Conservation (phyloP, 345 rosid genomes). For the Rubroshorea leprosula region DNA sequence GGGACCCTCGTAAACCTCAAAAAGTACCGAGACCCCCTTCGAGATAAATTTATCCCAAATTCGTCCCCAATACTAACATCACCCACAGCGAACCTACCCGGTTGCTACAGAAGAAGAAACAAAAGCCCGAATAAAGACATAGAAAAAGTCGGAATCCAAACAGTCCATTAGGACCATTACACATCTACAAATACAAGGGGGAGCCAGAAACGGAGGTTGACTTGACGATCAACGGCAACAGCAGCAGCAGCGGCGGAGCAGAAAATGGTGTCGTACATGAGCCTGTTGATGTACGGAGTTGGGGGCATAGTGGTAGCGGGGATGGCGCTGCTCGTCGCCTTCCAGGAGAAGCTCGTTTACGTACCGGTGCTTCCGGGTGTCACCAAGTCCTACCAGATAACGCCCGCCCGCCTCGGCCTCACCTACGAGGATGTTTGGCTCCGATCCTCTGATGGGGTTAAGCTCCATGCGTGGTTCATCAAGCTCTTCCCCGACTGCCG, state of each 20-base stretch:
- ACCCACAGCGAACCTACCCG: too few species aligned
- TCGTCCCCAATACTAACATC: not conserved
- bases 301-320: conserved; percentile 89
- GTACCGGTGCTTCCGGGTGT: conserved; percentile 94
- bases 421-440: conserved; percentile 93
- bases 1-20: not conserved
- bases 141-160: too few species aligned
- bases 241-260: not conserved
- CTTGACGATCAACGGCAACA: not conserved
- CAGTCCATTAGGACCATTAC: too few species aligned
- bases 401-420: conserved; percentile 80
- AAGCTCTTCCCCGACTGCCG: conserved; percentile 70
- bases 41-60: not conserved
- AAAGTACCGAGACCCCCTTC: not conserved
- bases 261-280: conserved; percentile 71
- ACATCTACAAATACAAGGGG: too few species aligned
- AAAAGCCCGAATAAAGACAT: too few species aligned
- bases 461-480: conserved; percentile 97
- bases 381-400: conserved; percentile 75
- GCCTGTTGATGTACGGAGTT: conserved; percentile 69
- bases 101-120: too few species aligned
- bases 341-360: conserved; percentile 92
- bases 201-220: not conserved
- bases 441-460: conserved; percentile 81
- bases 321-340: conserved; percentile 85